Evolutionary conservation across 2,329 filamentous ascomycete genomes (phyloP).

Genomic region (Monilinia aucupariae): DNA sequence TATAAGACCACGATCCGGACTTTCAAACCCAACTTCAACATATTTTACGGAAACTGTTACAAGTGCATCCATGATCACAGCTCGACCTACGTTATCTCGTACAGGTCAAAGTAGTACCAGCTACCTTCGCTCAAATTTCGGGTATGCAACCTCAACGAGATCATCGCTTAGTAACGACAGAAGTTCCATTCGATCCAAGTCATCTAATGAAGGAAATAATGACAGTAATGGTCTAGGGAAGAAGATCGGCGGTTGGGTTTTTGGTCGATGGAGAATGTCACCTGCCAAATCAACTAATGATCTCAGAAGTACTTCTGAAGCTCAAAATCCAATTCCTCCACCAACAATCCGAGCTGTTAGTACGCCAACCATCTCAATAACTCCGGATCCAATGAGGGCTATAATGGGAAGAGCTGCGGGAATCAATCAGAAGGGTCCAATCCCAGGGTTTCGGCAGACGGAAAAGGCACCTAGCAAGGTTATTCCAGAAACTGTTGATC

Average conservation of each 20-base stretch:
- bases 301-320: conserved; percentile 16
- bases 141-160: conserved; percentile 31
- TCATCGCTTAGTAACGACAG: conserved; percentile 30
- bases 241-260: conserved; percentile 60
- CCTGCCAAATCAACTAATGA: conserved; percentile 38
- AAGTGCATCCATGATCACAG: conserved; percentile 48
- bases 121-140: conserved; percentile 53
- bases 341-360: conserved; percentile 29
- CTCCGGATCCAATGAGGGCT: conserved; percentile 41
- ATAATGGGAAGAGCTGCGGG: conserved; percentile 53
- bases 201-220: background rate
- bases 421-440: conserved; percentile 71
- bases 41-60: conserved; percentile 50
- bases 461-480: conserved; percentile 33
- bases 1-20: conserved; percentile 43
- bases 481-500: conserved; percentile 28
- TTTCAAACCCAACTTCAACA: conserved; percentile 40
- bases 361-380: conserved; percentile 29
- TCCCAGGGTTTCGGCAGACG: conserved; percentile 60
- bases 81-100: conserved; percentile 50
- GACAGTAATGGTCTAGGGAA: conserved; percentile 39
- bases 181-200: conserved; percentile 34
- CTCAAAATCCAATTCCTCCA: background rate
- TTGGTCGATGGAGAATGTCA: conserved; percentile 55
- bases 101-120: conserved; percentile 45